phyloP scores from a whole-genome alignment of 495 filamentous ascomycete genomes.

The Penicillium lividum region DNA sequence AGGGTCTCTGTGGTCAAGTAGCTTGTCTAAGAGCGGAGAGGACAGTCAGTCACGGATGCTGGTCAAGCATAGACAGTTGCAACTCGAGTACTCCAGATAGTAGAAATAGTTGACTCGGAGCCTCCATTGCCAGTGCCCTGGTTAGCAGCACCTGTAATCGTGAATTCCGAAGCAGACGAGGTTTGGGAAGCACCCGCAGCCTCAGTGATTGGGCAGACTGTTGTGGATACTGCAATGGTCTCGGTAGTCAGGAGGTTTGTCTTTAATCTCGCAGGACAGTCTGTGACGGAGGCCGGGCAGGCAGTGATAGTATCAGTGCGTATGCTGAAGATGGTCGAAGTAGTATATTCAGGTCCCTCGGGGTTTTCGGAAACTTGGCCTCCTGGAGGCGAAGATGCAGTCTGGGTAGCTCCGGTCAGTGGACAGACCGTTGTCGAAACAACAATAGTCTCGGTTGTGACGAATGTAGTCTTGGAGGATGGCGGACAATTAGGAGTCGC shows the following conservation, averaged over 20 bases:
- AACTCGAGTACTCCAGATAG: constrained; percentile 7
- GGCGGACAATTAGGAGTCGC: background rate
- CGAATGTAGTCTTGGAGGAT: background rate
- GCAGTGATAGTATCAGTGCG: constrained; percentile 23
- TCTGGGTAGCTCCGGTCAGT: background rate
- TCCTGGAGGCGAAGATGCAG: background rate
- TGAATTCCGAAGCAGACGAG: background rate
- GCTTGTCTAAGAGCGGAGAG: constrained; percentile 8
- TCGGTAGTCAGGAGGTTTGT: constrained; percentile 21
- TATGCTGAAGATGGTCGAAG: constrained; percentile 17
- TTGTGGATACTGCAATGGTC: constrained; percentile 18
- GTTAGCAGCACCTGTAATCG: background rate
- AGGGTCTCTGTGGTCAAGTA: constrained; percentile 9
- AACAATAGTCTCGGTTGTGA: background rate
- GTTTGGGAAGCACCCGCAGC: constrained; percentile 6
- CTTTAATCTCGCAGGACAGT: constrained; percentile 14
- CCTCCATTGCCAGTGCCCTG: background rate
- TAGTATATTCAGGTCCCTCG: constrained; percentile 6
- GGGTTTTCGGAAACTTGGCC: background rate
- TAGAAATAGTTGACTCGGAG: constrained; percentile 9
- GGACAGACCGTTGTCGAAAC: background rate
- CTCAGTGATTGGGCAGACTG: constrained; percentile 8
- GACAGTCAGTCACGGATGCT: constrained; percentile 13
- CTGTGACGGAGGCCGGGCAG: constrained; percentile 17
- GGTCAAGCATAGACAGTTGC: constrained; percentile 11